Conservation (phyloP, 2,329 filamentous ascomycete species). For the Aspergillus thermomutatus region DNA sequence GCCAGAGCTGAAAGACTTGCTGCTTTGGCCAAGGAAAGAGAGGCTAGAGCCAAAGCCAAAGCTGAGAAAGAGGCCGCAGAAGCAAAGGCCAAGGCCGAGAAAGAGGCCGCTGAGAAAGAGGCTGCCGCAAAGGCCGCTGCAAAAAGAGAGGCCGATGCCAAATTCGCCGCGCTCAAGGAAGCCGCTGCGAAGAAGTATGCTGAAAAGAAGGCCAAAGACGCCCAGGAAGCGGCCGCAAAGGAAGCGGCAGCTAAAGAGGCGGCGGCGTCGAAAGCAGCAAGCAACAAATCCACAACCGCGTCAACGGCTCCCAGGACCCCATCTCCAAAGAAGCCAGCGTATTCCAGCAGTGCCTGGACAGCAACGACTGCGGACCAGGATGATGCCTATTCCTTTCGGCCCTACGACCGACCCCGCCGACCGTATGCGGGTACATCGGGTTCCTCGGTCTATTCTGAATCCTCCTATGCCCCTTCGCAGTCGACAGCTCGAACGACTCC, state of each 20-base stretch:
- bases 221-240: slow-evolving; percentile 26
- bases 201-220: slow-evolving; percentile 36
- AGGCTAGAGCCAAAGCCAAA: slow-evolving; percentile 21
- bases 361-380: slow-evolving; percentile 53
- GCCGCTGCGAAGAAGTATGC: slow-evolving; percentile 38
- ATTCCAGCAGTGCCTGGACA: slow-evolving; percentile 22
- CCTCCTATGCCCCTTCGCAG: slow-evolving; percentile 79
- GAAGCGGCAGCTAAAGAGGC: slow-evolving; percentile 33
- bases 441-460: slow-evolving; percentile 73
- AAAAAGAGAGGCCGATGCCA: slow-evolving; percentile 37
- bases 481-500: slow-evolving; percentile 81
- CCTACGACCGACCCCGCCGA: slow-evolving; percentile 68
- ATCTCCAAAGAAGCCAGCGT: slow-evolving; percentile 39
- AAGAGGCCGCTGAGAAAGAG: slow-evolving; percentile 66
- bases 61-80: slow-evolving; percentile 31
- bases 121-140: slow-evolving; percentile 35
- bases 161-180: slow-evolving; percentile 38
- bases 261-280: slow-evolving; percentile 31
- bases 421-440: slow-evolving; percentile 60
- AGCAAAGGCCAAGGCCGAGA: slow-evolving; percentile 33
- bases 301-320: slow-evolving; percentile 32
- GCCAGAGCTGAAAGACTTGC: not conserved
- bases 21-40: not conserved
- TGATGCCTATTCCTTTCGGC: slow-evolving; percentile 69
- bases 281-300: slow-evolving; percentile 25